Evolutionary conservation across 2,329 filamentous ascomycete species (phyloP).

Genomic region (Biscogniauxia marginata): DNA sequence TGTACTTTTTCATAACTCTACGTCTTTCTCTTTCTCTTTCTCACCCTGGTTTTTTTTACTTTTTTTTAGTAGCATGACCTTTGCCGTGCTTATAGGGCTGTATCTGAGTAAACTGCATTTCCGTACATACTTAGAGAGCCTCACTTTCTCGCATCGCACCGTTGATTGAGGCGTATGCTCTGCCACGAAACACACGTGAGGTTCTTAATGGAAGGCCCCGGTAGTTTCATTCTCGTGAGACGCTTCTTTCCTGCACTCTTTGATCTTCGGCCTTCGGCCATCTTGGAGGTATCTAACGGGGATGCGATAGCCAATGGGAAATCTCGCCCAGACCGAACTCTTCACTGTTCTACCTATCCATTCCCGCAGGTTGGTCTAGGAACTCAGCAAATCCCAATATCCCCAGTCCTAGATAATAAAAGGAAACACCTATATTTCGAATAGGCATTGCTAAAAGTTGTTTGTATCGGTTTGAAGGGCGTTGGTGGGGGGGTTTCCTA

Average conservation of each 20-base stretch:
- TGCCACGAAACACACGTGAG: neutral
- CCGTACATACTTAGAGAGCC: too few relatives aligned
- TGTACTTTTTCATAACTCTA: neutral
- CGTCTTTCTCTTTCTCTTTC: too few relatives aligned
- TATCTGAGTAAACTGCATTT: constrained; percentile 12
- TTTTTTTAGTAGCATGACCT: too few relatives aligned
- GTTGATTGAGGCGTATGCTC: neutral
- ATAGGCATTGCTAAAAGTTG: too few relatives aligned
- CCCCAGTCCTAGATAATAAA: too few relatives aligned
- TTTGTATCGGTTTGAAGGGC: too few relatives aligned
- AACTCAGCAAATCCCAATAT: neutral
- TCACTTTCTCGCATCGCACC: neutral
- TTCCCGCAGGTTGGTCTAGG: neutral
- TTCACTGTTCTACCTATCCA: neutral
- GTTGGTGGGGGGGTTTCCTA: too few relatives aligned
- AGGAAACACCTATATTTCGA: too few relatives aligned
- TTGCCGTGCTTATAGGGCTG: too few relatives aligned
- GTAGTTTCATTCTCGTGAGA: constrained; percentile 12
- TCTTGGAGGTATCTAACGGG: neutral
- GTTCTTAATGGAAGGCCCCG: constrained; percentile 5
- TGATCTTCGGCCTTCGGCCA: neutral
- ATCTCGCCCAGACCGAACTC: neutral
- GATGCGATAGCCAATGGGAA: neutral
- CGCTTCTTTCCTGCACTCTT: neutral
- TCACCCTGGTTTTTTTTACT: too few relatives aligned